These are phyloP conservation scores for Penicillium paneum DNA, from an alignment of 2,329 filamentous ascomycete genomes.

Conservation along the genomic window DNA sequence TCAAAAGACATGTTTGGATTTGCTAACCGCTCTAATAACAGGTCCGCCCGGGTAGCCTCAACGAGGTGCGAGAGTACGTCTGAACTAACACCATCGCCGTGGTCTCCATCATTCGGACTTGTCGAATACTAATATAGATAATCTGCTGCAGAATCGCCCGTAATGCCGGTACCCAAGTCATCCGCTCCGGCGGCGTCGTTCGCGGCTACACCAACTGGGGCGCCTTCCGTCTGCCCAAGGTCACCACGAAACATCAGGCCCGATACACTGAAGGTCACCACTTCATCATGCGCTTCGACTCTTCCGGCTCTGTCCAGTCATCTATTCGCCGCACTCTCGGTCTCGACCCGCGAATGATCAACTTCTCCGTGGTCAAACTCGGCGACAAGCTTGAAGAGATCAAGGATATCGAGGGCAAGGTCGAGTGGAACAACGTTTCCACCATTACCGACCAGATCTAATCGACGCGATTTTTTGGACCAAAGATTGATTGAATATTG, in stretches of 20 bases:
- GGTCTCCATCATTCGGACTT: slow-evolving; percentile 5
- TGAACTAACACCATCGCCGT: slow-evolving; percentile 12
- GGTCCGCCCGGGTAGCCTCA: slow-evolving; percentile 87
- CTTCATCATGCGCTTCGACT: slow-evolving; percentile 96
- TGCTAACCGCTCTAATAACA: slow-evolving; percentile 41
- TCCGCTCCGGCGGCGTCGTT: slow-evolving; percentile 80
- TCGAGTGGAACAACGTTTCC: slow-evolving; percentile 49
- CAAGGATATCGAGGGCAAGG: slow-evolving; percentile 55
- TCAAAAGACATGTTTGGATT: background rate
- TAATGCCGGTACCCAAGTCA: slow-evolving; percentile 76
- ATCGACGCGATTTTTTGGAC: background rate
- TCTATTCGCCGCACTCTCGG: slow-evolving; percentile 71
- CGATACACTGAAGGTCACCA: slow-evolving; percentile 85
- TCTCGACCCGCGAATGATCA: slow-evolving; percentile 86
- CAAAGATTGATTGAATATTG: slow-evolving; percentile 3
- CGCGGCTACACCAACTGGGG: slow-evolving; percentile 96
- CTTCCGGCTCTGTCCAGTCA: slow-evolving; percentile 69
- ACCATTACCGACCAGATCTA: slow-evolving; percentile 29
- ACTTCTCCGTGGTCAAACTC: slow-evolving; percentile 81
- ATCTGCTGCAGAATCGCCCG: slow-evolving; percentile 69
- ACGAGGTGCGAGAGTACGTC: slow-evolving; percentile 90
- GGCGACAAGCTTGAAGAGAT: slow-evolving; percentile 65
- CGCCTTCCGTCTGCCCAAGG: slow-evolving; percentile 78
- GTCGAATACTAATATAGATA: slow-evolving; percentile 5
- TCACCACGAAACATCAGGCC: slow-evolving; percentile 75